These are phyloP conservation scores for Podaxis sp. DNA, from an alignment of 768 basidiomycete species.

Conservation along the genomic window DNA sequence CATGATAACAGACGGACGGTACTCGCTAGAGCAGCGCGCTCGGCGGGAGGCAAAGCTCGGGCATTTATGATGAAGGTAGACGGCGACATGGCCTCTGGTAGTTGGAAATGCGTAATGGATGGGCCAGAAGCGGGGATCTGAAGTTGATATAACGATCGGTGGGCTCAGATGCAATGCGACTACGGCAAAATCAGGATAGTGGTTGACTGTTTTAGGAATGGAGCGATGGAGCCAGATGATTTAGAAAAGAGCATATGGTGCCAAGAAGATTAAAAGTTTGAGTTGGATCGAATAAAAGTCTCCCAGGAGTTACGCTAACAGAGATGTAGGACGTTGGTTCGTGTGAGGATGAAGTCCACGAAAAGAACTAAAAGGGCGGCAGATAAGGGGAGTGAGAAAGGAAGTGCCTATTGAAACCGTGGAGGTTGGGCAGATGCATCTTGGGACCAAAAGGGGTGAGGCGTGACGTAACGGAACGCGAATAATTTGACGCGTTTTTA, in stretches of 20 bases:
- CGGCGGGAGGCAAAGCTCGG: constrained; percentile 20
- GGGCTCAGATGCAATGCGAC: background rate
- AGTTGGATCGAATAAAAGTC: background rate
- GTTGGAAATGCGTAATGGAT: background rate
- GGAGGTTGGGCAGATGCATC: background rate
- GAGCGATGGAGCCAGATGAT: background rate
- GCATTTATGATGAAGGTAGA: constrained; percentile 6
- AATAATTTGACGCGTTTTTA: background rate
- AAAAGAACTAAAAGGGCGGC: background rate
- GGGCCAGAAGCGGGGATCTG: background rate
- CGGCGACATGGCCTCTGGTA: background rate
- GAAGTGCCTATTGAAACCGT: background rate
- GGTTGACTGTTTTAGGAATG: background rate
- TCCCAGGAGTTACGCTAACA: background rate
- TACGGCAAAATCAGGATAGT: background rate
- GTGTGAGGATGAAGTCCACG: constrained; percentile 4
- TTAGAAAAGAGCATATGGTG: background rate
- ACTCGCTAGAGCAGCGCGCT: constrained; percentile 45
- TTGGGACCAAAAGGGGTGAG: background rate
- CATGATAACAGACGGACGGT: constrained; percentile 50
- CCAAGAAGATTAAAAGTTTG: background rate
- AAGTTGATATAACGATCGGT: background rate
- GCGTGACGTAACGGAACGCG: background rate
- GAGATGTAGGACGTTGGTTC: background rate
- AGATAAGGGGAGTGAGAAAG: background rate